Conservation (phyloP, 1,284 basidiomycete genomes). For the Heterobasidion irregulare region DNA sequence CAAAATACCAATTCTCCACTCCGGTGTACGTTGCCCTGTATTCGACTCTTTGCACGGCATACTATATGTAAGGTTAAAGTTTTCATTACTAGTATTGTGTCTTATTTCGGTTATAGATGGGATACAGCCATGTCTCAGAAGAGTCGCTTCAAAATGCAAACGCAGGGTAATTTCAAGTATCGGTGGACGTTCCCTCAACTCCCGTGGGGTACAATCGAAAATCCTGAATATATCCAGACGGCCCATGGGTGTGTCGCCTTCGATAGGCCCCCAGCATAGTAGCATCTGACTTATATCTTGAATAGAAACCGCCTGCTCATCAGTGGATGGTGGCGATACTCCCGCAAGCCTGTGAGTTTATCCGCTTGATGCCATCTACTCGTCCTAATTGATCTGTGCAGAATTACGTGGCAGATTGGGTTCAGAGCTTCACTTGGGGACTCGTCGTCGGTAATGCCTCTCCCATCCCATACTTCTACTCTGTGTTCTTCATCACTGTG, state of each 20-base stretch:
- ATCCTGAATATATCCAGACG: slow-evolving; percentile 91
- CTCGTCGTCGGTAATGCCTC: slow-evolving; percentile 77
- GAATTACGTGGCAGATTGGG: slow-evolving; percentile 87
- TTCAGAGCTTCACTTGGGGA: slow-evolving; percentile 88
- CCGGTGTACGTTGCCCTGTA: slow-evolving; percentile 67
- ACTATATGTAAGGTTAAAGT: slow-evolving; percentile 61
- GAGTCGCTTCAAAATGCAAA: slow-evolving; percentile 96
- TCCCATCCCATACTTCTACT: slow-evolving; percentile 93
- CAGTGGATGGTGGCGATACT: slow-evolving; percentile 86
- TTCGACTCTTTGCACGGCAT: slow-evolving; percentile 72
- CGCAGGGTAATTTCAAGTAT: slow-evolving; percentile 80
- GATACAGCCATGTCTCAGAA: slow-evolving; percentile 97
- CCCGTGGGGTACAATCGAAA: slow-evolving; percentile 78
- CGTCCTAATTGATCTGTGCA: slow-evolving; percentile 15
- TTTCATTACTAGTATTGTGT: background rate
- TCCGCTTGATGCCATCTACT: background rate
- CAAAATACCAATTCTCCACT: slow-evolving; percentile 82
- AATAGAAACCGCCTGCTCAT: slow-evolving; percentile 75
- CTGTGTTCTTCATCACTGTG: slow-evolving; percentile 87
- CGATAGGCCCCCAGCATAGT: background rate
- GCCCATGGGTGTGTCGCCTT: slow-evolving; percentile 65
- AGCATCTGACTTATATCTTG: slow-evolving; percentile 8
- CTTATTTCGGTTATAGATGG: slow-evolving; percentile 46
- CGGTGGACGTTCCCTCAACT: slow-evolving; percentile 93
- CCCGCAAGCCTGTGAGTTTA: slow-evolving; percentile 73